Evolutionary conservation across 805 yeast genomes (phyloP).

Genomic region (Ogataea naganishii): DNA sequence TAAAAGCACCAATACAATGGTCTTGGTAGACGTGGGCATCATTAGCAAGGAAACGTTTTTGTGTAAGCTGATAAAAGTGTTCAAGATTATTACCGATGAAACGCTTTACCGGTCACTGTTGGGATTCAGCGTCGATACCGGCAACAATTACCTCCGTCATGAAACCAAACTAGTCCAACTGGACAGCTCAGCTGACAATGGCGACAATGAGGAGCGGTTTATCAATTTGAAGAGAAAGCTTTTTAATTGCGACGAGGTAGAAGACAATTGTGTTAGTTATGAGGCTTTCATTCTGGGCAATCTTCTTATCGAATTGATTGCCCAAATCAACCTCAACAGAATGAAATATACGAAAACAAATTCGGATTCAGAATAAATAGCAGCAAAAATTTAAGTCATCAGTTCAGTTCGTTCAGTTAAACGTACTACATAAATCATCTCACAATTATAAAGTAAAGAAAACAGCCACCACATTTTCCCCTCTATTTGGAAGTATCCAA

Average conservation of each 20-base stretch:
- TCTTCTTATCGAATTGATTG: constrained; percentile 8
- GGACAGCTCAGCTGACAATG: constrained; percentile 7
- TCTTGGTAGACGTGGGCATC: constrained; percentile 19
- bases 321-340: constrained; percentile 8
- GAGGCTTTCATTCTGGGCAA: constrained; percentile 11
- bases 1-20: constrained; percentile 11
- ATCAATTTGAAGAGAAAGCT: constrained; percentile 17
- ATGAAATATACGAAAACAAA: no score
- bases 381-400: no score
- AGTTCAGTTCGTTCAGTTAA: no score
- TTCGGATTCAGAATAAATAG: no score
- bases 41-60: constrained; percentile 4
- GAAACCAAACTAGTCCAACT: constrained; percentile 7
- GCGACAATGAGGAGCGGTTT: constrained; percentile 10
- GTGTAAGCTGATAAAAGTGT: constrained; percentile 3
- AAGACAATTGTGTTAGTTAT: constrained; percentile 8
- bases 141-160: constrained; percentile 24
- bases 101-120: constrained; percentile 15
- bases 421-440: no score
- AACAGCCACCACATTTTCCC: no score
- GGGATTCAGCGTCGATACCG: constrained; percentile 33
- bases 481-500: constrained; percentile 46
- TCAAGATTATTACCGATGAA: constrained; percentile 11
- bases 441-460: no score
- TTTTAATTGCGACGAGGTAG: constrained; percentile 14